Conservation (phyloP, 129 eudicot genomes). For the Solidago caesia region DNA sequence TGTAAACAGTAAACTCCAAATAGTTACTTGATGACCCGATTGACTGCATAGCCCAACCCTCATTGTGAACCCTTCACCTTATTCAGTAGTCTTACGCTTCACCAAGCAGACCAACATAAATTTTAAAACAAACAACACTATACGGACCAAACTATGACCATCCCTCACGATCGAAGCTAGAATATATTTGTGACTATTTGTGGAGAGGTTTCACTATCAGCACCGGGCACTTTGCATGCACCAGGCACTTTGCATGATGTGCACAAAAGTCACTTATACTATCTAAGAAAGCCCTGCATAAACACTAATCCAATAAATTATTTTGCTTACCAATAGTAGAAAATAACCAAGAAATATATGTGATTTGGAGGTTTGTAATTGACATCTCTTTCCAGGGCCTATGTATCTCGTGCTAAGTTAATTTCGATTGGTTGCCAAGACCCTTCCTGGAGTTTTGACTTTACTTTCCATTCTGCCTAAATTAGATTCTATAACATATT, state of each 20-base stretch:
- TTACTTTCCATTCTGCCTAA: too few relatives aligned
- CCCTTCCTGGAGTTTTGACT: too few relatives aligned
- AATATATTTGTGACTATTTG: not conserved
- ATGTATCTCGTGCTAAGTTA: too few relatives aligned
- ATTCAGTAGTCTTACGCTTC: not conserved
- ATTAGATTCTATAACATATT: too few relatives aligned
- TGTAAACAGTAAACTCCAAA: too few relatives aligned
- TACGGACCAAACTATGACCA: not conserved
- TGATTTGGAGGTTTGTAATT: too few relatives aligned
- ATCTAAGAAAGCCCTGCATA: slow-evolving; percentile 56
- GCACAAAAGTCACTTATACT: slow-evolving; percentile 63
- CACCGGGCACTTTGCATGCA: too few relatives aligned
- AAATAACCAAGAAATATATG: too few relatives aligned
- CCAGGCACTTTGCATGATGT: slow-evolving; percentile 52
- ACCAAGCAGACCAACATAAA: not conserved
- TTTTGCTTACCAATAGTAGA: not conserved
- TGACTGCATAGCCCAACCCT: not conserved
- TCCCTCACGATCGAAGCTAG: not conserved
- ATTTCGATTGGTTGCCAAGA: too few relatives aligned
- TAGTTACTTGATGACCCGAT: too few relatives aligned
- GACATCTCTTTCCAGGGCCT: too few relatives aligned
- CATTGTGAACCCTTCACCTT: not conserved
- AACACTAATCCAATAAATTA: not conserved
- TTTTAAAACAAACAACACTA: not conserved
- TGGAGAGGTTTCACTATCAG: slow-evolving; percentile 56